Percentiles rank a stretch among this genome's conserved stretches.
Conservation (phyloP, 305 asterid species). For the Ilex paraguariensis region DNA sequence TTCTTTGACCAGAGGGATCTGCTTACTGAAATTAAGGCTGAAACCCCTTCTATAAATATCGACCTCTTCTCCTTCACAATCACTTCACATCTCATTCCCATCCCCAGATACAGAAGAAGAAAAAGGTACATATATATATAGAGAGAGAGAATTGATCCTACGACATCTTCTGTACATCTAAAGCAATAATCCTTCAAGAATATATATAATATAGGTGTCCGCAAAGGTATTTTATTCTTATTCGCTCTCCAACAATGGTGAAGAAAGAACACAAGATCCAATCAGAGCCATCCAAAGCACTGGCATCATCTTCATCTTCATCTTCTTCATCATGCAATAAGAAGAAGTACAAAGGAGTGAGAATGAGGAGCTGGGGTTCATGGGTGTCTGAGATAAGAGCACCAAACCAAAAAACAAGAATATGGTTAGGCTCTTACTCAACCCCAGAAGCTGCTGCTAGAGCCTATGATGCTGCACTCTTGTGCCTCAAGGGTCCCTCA, state of each 20-base stretch:
- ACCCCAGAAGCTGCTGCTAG: constrained; percentile 93
- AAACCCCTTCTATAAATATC: constrained; percentile 38
- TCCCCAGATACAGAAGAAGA: constrained; percentile 4
- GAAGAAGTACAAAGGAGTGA: constrained; percentile 84
- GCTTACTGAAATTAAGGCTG: constrained; percentile 3
- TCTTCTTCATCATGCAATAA: constrained; percentile 10
- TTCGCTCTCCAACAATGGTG: constrained; percentile 31
- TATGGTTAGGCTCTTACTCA: constrained; percentile 93
- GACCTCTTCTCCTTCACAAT: constrained; percentile 8
- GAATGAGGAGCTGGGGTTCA: constrained; percentile 97
- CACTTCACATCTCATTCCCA: constrained; percentile 18
- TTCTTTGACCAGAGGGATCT: constrained; percentile 28
- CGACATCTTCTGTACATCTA: neutral
- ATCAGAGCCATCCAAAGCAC: neutral
- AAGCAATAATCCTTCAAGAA: no score
- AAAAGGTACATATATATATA: neutral
- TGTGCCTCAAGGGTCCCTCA: constrained; percentile 75
- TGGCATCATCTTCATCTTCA: constrained; percentile 7
- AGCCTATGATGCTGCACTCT: constrained; percentile 88
- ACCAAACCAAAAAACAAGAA: constrained; percentile 83
- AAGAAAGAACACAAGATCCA: constrained; percentile 37
- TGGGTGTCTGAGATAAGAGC: constrained; percentile 93
- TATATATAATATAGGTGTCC: no score
- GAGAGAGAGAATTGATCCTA: neutral
- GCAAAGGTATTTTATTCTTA: neutral